Evolutionary conservation across 768 basidiomycete species (phyloP).

Genomic region (Symmetrospora coprosmae): DNA sequence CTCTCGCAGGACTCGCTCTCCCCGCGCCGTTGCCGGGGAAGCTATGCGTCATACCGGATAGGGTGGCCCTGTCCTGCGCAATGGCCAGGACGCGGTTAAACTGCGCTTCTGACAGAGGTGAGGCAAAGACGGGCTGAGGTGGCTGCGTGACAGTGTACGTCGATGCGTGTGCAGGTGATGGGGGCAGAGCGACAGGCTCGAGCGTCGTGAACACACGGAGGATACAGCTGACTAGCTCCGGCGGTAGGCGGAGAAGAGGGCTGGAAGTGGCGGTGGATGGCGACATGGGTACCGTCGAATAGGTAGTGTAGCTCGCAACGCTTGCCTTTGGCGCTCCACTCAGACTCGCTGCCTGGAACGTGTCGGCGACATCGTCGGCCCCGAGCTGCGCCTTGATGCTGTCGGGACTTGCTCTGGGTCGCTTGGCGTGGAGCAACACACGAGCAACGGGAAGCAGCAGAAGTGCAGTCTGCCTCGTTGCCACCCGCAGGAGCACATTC

Average conservation of each 20-base stretch:
- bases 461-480: slow-evolving; percentile 13
- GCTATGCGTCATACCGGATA: background rate
- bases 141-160: background rate
- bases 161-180: background rate
- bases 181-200: slow-evolving; percentile 12
- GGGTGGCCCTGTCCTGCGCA: slow-evolving; percentile 6
- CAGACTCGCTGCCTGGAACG: background rate
- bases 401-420: background rate
- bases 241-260: slow-evolving; percentile 4
- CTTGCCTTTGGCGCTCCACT: too few species aligned
- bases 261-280: too few species aligned
- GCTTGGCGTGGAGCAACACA: slow-evolving; percentile 4
- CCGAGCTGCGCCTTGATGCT: background rate
- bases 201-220: background rate
- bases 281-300: too few species aligned
- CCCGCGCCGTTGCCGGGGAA: background rate
- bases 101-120: slow-evolving; percentile 5
- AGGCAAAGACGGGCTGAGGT: slow-evolving; percentile 2
- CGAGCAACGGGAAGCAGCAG: slow-evolving; percentile 1
- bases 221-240: background rate
- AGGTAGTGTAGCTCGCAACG: too few species aligned
- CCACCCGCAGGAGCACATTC: background rate
- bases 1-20: background rate
- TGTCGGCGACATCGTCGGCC: background rate
- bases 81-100: background rate